Percentiles rank a stretch among this genome's conserved stretches.
phyloP scores from a whole-genome alignment of 331 rosid species.

The Telfairia occidentalis region DNA sequence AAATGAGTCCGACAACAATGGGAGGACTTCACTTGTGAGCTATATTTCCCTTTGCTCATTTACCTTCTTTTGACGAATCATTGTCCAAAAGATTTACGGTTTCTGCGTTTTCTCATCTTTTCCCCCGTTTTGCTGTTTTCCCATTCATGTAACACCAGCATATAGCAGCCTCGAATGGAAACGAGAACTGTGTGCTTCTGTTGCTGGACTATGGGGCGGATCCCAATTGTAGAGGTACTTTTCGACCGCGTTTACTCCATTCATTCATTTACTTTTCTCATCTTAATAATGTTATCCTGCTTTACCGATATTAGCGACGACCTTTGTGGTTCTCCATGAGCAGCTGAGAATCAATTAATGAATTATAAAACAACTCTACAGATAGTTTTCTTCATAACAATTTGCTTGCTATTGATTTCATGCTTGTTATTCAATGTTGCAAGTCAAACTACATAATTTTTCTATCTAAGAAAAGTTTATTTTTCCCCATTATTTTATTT shows the following conservation, averaged over 20 bases:
- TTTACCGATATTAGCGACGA: neutral
- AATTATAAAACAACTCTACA: neutral
- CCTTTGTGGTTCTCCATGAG: neutral
- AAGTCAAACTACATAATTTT: neutral
- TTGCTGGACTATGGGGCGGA: slow-evolving; percentile 67
- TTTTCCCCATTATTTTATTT: neutral
- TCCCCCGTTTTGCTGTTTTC: neutral
- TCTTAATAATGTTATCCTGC: neutral
- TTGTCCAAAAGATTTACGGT: neutral
- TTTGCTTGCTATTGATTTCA: neutral
- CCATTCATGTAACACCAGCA: slow-evolving; percentile 41
- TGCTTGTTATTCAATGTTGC: neutral
- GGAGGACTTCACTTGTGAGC: slow-evolving; percentile 73
- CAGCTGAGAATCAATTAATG: neutral
- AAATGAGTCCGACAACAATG: slow-evolving; percentile 64
- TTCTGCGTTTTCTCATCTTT: neutral
- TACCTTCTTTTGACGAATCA: neutral
- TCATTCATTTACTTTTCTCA: neutral
- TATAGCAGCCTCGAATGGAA: slow-evolving; percentile 64
- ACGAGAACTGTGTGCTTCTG: slow-evolving; percentile 58
- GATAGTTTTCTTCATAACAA: neutral
- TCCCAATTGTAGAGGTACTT: slow-evolving; percentile 71
- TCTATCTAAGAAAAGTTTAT: neutral
- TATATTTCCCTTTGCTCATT: slow-evolving; percentile 1
- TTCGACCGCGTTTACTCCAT: neutral